These are phyloP conservation scores for Hibiscus mutabilis DNA, from an alignment of 345 rosid genomes.

Conservation along the genomic window DNA sequence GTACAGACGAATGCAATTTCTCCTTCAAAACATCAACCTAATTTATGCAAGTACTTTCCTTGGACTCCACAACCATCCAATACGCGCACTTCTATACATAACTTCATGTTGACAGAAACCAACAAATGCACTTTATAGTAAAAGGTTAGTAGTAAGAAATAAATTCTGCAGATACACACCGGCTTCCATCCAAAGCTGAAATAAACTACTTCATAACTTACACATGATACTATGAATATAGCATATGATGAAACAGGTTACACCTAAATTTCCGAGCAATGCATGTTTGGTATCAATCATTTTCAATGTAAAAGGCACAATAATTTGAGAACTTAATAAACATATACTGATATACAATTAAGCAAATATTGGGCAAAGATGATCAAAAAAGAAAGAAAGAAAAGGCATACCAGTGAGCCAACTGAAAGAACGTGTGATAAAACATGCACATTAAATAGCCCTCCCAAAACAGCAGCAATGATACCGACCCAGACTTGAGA, in stretches of 20 bases:
- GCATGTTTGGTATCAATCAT: not conserved
- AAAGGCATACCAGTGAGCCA: constrained; percentile 73
- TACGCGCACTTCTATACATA: not conserved
- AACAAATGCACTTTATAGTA: not conserved
- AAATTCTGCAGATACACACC: not conserved
- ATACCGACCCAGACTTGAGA: constrained; percentile 96
- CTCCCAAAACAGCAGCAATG: constrained; percentile 69
- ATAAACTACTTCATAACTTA: not conserved
- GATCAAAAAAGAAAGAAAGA: not conserved
- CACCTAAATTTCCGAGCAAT: not conserved
- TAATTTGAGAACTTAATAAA: not conserved
- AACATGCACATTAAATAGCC: constrained; percentile 67
- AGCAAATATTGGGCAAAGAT: not conserved
- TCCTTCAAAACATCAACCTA: not conserved
- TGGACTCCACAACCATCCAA: not conserved
- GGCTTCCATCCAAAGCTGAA: not conserved
- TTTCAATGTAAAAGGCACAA: not conserved
- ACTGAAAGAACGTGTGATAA: constrained; percentile 96
- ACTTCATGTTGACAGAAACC: not conserved
- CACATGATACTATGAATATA: not conserved
- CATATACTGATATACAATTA: not conserved
- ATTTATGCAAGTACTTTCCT: not conserved
- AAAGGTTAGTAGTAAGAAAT: not conserved
- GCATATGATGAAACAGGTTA: not conserved
- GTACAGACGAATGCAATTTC: not conserved